These are phyloP conservation scores for Bonia amplexicaulis DNA, from an alignment of 176 grass and related monocot genomes.

Conservation along the genomic window DNA sequence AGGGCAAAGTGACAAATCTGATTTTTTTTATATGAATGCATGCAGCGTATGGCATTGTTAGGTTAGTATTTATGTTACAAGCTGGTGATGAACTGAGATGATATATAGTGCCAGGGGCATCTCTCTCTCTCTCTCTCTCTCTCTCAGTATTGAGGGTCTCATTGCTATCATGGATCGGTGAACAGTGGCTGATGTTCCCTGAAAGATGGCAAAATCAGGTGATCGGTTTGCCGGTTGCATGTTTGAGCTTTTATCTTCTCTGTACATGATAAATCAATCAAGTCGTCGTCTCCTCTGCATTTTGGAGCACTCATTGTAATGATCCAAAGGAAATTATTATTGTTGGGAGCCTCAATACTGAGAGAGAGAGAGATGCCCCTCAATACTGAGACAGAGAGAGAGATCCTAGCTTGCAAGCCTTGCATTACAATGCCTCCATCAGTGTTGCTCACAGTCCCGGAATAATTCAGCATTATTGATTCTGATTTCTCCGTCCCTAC, in stretches of 20 bases:
- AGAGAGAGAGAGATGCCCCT: too few species aligned
- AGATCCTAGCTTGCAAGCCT: not conserved
- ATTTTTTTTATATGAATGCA: not conserved
- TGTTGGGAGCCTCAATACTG: too few species aligned
- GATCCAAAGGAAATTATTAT: too few species aligned
- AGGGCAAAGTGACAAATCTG: not conserved
- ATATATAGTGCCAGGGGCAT: not conserved
- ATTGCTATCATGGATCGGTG: too few species aligned
- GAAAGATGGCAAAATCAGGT: too few species aligned
- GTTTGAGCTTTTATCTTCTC: too few species aligned
- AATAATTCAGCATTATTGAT: constrained; percentile 9
- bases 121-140: not conserved
- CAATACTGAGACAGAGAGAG: too few species aligned
- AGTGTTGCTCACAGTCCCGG: not conserved
- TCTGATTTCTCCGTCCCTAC: not conserved
- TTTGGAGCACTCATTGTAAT: too few species aligned
- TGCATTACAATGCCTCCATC: not conserved
- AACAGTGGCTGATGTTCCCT: too few species aligned
- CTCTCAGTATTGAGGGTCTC: not conserved
- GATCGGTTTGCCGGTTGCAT: too few species aligned
- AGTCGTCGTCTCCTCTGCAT: too few species aligned
- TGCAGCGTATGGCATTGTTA: not conserved
- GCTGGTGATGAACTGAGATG: not conserved
- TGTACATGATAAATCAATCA: too few species aligned
- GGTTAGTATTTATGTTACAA: not conserved